These are phyloP conservation scores for Balamuthia mandrillaris DNA, from an alignment of 208 protist species.

Conservation along the genomic window DNA sequence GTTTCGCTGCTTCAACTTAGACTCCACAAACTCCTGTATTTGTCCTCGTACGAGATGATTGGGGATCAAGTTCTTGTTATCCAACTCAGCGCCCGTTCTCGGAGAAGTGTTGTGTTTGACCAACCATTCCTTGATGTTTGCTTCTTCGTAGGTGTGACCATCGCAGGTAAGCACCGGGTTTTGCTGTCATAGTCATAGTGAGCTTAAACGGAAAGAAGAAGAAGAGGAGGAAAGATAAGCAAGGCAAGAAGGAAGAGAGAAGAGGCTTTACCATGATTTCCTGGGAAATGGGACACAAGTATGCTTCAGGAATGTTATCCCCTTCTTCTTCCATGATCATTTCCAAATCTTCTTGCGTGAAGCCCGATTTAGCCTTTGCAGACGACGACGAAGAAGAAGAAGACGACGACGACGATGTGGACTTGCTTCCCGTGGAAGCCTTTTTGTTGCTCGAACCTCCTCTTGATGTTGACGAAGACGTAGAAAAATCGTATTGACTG, in stretches of 20 bases:
- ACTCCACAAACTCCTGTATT: not conserved
- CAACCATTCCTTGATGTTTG: slow-evolving; percentile 19
- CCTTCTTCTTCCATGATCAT: not conserved
- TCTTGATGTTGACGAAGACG: not conserved
- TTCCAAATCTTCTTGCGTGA: not conserved
- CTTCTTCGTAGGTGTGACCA: slow-evolving; percentile 2
- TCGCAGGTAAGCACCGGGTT: slow-evolving; percentile 30
- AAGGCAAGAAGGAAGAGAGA: not conserved
- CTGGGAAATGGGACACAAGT: slow-evolving; percentile 28
- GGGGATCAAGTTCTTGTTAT: slow-evolving; percentile 21
- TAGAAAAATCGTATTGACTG: not conserved
- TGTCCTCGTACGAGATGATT: slow-evolving; percentile 14
- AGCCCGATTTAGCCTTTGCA: not conserved
- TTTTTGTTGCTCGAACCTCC: not conserved
- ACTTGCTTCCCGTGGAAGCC: not conserved
- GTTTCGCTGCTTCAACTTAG: not conserved
- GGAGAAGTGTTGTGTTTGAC: not conserved
- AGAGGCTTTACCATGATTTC: slow-evolving; percentile 32
- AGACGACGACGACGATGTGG: not conserved
- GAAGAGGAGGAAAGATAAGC: not conserved
- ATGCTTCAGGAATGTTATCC: not conserved
- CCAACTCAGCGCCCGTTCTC: slow-evolving; percentile 9
- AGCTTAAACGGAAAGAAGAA: not conserved
- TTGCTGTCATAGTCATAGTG: not conserved
- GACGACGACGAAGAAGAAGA: not conserved